These are phyloP conservation scores for Solanum pinnatisectum DNA, from an alignment of 257 asterid species.

Conservation along the genomic window DNA sequence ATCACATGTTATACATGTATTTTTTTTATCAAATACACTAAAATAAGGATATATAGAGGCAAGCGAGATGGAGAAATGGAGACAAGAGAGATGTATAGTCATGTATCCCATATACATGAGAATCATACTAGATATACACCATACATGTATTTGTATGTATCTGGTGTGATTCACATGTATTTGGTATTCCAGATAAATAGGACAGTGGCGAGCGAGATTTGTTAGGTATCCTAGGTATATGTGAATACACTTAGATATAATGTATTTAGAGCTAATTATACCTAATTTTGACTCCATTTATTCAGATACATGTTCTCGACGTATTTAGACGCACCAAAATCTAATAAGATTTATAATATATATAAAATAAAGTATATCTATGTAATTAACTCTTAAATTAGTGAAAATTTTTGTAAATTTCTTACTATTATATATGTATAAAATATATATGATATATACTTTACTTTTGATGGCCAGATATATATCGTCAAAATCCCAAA, in stretches of 20 bases:
- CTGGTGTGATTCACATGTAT: too few relatives aligned
- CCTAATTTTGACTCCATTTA: background rate
- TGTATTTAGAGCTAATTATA: background rate
- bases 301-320: too few relatives aligned
- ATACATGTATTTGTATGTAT: background rate
- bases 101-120: background rate
- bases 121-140: background rate
- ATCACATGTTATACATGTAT: background rate
- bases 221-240: background rate
- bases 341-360: too few relatives aligned
- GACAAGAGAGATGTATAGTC: background rate
- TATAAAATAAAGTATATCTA: too few relatives aligned
- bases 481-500: background rate
- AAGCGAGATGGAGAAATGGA: background rate
- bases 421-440: background rate
- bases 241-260: background rate
- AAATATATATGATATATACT: too few relatives aligned
- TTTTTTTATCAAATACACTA: background rate
- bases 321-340: too few relatives aligned
- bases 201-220: background rate
- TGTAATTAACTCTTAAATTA: too few relatives aligned
- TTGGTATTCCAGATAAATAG: too few relatives aligned
- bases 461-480: background rate
- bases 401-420: too few relatives aligned
- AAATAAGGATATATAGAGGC: too few relatives aligned